A percentile compares a stretch with the other conserved stretches of the same genome.
Evolutionary conservation across 2,329 filamentous ascomycete genomes (phyloP).

Genomic region (Microsporum canis): DNA sequence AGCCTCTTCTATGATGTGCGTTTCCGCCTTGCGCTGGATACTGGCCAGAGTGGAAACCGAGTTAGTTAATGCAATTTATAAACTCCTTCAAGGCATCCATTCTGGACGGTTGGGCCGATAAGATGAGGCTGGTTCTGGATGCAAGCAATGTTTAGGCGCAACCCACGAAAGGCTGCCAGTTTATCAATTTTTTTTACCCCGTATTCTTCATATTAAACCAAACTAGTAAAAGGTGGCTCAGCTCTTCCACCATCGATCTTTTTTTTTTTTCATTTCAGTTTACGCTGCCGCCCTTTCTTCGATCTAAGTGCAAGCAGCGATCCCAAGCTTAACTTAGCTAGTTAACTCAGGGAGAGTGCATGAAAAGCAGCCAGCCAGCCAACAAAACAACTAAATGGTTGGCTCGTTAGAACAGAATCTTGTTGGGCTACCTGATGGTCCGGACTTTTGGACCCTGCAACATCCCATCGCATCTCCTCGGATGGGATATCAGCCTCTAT

Average conservation of each 20-base stretch:
- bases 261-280: too few species aligned
- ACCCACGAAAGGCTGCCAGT: background rate
- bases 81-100: background rate
- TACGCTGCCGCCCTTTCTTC: background rate
- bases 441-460: background rate
- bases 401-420: background rate
- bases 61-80: too few species aligned
- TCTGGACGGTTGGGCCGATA: background rate
- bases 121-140: background rate
- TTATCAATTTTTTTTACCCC: background rate
- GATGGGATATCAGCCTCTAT: conserved; percentile 3
- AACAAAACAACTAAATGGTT: background rate
- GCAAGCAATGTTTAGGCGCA: background rate
- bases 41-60: background rate
- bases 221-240: background rate
- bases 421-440: background rate
- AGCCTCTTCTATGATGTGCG: background rate
- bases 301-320: background rate
- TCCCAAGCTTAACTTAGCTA: background rate
- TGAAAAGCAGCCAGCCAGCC: too few species aligned
- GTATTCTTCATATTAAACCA: background rate
- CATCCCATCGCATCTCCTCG: background rate
- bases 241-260: background rate
- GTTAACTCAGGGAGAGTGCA: too few species aligned
- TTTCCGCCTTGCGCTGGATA: background rate